These are phyloP conservation scores for Cylindrodendrum hubeiense DNA, from an alignment of 2,329 filamentous ascomycete genomes.

Conservation along the genomic window DNA sequence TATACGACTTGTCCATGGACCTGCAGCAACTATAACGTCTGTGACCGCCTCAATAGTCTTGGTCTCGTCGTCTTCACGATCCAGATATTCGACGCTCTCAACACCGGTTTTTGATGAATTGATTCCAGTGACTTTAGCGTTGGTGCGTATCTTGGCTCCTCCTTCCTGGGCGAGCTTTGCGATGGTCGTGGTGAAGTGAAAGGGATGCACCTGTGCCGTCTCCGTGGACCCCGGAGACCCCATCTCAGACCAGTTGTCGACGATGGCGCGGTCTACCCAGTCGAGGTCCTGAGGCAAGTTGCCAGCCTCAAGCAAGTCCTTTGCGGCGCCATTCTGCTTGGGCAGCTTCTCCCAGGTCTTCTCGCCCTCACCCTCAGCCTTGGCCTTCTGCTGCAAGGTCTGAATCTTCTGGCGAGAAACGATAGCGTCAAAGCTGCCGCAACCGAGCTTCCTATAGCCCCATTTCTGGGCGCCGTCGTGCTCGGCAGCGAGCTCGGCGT, in stretches of 20 bases:
- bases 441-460: constrained; percentile 87
- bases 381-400: constrained; percentile 43
- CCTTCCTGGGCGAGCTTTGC: constrained; percentile 78
- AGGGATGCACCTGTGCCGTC: constrained; percentile 95
- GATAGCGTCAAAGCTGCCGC: constrained; percentile 69
- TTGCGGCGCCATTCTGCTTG: constrained; percentile 67
- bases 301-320: constrained; percentile 63
- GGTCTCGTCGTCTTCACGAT: constrained; percentile 56
- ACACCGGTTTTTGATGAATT: constrained; percentile 66
- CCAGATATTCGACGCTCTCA: constrained; percentile 70
- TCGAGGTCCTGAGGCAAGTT: constrained; percentile 83
- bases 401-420: constrained; percentile 51
- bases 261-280: constrained; percentile 79
- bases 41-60: constrained; percentile 59
- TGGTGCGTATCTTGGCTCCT: constrained; percentile 76
- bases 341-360: constrained; percentile 73
- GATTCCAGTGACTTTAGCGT: constrained; percentile 76
- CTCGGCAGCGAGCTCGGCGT: constrained; percentile 85
- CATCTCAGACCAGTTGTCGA: constrained; percentile 85
- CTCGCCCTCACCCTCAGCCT: constrained; percentile 34
- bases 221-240: constrained; percentile 74
- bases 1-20: constrained; percentile 73
- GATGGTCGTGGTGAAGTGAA: constrained; percentile 89
- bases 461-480: constrained; percentile 83
- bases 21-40: constrained; percentile 68